These are phyloP conservation scores for Craterostigma plantagineum DNA, from an alignment of 257 asterid genomes.

Conservation along the genomic window DNA sequence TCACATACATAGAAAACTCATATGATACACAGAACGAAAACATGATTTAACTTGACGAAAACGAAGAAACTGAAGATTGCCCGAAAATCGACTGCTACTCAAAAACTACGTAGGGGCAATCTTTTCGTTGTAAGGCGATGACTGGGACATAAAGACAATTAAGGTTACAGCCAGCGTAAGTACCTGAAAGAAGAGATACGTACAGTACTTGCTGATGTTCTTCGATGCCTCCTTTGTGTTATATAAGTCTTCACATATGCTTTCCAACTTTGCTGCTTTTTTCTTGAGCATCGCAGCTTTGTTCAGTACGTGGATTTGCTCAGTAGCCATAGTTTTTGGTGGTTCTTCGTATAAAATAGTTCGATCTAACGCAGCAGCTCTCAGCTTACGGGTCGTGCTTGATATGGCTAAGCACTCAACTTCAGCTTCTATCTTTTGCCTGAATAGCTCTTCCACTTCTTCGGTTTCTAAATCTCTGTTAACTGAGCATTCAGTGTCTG, in stretches of 20 bases:
- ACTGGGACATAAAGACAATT: constrained; percentile 18
- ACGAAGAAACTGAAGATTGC: no score
- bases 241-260: constrained; percentile 21
- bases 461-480: constrained; percentile 21
- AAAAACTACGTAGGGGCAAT: constrained; percentile 56
- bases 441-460: constrained; percentile 33
- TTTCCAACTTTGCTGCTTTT: constrained; percentile 28
- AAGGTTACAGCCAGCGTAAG: constrained; percentile 19
- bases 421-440: constrained; percentile 62
- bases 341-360: constrained; percentile 30
- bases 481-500: no score
- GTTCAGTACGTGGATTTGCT: constrained; percentile 26
- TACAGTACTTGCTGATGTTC: constrained; percentile 31
- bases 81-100: no score
- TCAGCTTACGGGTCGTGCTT: constrained; percentile 24
- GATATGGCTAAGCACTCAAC: constrained; percentile 40
- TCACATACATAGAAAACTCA: no score
- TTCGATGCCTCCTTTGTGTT: constrained; percentile 29
- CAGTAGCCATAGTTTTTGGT: constrained; percentile 24
- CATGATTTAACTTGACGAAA: no score
- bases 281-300: constrained; percentile 34
- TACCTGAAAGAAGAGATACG: constrained; percentile 35
- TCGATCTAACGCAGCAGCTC: constrained; percentile 29
- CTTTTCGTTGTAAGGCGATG: constrained; percentile 18
- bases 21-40: no score